phyloP scores from a whole-genome alignment of 1,139 yeast species.

The Geotrichum cucujoidarum region DNA sequence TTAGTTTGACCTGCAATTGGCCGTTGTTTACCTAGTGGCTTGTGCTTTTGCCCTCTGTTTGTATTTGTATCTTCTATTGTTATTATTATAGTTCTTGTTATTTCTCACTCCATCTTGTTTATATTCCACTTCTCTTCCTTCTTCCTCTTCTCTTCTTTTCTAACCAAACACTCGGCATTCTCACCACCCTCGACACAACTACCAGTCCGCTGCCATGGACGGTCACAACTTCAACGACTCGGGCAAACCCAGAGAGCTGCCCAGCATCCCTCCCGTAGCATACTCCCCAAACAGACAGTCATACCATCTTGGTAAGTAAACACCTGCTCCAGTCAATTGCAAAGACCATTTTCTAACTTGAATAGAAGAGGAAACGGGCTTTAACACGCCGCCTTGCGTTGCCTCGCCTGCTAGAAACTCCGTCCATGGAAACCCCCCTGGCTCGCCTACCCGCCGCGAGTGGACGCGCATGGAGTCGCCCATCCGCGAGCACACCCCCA shows the following conservation, averaged over 20 bases:
- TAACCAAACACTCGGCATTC: neutral
- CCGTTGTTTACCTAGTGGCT: no score
- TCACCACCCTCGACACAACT: no score
- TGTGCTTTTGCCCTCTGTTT: no score
- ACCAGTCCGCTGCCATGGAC: no score
- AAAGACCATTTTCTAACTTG: neutral
- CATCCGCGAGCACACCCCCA: conserved; percentile 24
- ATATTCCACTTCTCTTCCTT: neutral
- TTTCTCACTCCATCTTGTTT: no score
- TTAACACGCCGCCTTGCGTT: conserved; percentile 15
- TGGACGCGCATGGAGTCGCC: conserved; percentile 34
- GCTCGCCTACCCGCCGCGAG: conserved; percentile 26
- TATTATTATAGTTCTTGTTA: no score
- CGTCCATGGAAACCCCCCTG: conserved; percentile 15
- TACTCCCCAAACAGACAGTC: conserved; percentile 27
- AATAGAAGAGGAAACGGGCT: conserved; percentile 1
- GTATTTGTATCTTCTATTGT: no score
- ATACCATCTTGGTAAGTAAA: conserved; percentile 27
- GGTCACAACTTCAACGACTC: conserved; percentile 5
- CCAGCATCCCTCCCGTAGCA: conserved; percentile 15
- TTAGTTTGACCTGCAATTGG: no score
- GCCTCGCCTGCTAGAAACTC: conserved; percentile 21
- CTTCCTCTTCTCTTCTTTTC: neutral
- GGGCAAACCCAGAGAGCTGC: conserved; percentile 13
- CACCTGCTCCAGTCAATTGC: neutral